phyloP scores from a whole-genome alignment of 1,284 basidiomycete species.

The Dichomitus squalens region DNA sequence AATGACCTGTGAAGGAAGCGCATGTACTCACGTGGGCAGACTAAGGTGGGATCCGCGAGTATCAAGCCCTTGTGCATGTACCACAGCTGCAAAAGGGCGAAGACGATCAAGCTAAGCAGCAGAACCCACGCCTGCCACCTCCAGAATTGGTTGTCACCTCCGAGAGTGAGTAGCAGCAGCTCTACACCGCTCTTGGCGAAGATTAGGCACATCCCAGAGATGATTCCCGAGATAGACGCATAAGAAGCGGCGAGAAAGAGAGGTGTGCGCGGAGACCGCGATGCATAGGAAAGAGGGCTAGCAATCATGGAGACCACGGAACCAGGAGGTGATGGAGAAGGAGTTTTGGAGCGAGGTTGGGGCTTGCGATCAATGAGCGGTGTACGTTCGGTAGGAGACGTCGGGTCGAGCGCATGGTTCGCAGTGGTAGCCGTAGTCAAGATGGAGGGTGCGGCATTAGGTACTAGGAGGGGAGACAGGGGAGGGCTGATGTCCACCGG shows the following conservation, averaged over 20 bases:
- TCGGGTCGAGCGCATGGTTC: conserved; percentile 37
- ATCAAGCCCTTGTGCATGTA: conserved; percentile 91
- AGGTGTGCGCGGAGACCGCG: conserved; percentile 50
- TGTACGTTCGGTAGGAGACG: conserved; percentile 53
- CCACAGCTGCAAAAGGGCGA: conserved; percentile 83
- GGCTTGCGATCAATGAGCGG: conserved; percentile 59
- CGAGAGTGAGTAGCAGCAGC: conserved; percentile 80
- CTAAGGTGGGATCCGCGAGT: conserved; percentile 84
- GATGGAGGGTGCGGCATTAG: conserved; percentile 32
- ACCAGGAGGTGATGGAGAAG: conserved; percentile 27
- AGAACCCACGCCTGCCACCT: conserved; percentile 83
- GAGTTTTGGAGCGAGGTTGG: conserved; percentile 26
- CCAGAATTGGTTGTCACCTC: conserved; percentile 87
- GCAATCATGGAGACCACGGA: conserved; percentile 31
- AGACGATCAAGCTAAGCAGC: conserved; percentile 67
- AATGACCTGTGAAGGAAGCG: neutral
- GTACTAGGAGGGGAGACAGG: conserved; percentile 35
- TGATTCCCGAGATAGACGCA: conserved; percentile 88
- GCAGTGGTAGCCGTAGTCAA: conserved; percentile 31
- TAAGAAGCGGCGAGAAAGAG: conserved; percentile 84
- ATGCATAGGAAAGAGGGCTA: conserved; percentile 25
- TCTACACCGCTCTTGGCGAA: conserved; percentile 96
- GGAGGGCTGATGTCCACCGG: conserved; percentile 35
- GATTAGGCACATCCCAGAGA: conserved; percentile 91
- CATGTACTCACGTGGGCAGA: conserved; percentile 78